These are phyloP conservation scores for Pichia kluyveri DNA, from an alignment of 805 yeast species.

Conservation along the genomic window DNA sequence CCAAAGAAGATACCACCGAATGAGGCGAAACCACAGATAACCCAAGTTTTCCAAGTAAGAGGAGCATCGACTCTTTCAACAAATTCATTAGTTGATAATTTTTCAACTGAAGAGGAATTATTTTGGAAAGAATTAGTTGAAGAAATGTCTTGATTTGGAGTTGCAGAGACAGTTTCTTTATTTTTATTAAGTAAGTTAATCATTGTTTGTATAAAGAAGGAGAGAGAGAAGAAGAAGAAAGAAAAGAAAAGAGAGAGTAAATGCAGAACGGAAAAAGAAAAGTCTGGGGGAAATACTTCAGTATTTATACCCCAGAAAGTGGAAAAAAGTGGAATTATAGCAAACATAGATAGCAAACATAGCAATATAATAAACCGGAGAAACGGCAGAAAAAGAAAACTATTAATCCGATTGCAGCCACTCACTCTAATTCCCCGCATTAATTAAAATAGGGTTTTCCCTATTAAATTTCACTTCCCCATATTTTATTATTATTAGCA, in stretches of 20 bases:
- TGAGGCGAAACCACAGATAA: slow-evolving; percentile 49
- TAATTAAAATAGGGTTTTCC: too few species aligned
- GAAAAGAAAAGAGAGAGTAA: not conserved
- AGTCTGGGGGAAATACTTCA: not conserved
- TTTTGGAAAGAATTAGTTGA: not conserved
- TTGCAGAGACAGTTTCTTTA: not conserved
- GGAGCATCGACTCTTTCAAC: slow-evolving; percentile 26
- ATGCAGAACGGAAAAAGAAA: not conserved
- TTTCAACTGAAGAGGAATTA: not conserved
- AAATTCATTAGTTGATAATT: not conserved
- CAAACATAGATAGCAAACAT: too few species aligned
- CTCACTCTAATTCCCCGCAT: too few species aligned
- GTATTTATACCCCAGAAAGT: not conserved
- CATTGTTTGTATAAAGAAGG: not conserved
- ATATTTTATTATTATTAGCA: too few species aligned
- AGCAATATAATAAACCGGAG: too few species aligned
- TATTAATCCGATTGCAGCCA: too few species aligned
- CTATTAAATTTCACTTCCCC: too few species aligned
- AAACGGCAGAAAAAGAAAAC: too few species aligned
- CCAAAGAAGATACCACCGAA: slow-evolving; percentile 62
- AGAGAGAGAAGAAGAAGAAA: not conserved
- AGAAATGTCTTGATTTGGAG: not conserved
- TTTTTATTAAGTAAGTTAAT: not conserved
- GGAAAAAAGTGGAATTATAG: too few species aligned
- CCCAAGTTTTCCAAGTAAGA: slow-evolving; percentile 27